Evolutionary conservation across 495 filamentous ascomycete genomes (phyloP).

Genomic region (Durotheca rogersii): DNA sequence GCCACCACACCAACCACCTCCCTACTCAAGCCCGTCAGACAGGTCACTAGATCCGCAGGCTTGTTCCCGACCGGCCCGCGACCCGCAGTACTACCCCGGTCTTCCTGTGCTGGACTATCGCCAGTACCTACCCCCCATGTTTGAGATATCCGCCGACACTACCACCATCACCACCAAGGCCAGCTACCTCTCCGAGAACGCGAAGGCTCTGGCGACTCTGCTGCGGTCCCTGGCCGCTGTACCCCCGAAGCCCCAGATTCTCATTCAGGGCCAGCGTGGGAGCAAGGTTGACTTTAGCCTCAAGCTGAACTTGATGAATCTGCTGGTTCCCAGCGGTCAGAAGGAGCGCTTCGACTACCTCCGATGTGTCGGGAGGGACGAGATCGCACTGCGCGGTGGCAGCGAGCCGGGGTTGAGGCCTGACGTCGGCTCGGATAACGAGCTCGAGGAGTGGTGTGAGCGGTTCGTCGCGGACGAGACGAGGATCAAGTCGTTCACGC

Average conservation of each 20-base stretch:
- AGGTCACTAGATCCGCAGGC: conserved; percentile 24
- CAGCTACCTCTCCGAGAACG: conserved; percentile 43
- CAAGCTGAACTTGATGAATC: conserved; percentile 54
- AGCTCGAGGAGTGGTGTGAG: conserved; percentile 51
- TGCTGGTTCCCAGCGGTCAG: conserved; percentile 47
- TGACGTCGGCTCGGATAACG: conserved; percentile 36
- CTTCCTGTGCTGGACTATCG: conserved; percentile 53
- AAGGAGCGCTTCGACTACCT: conserved; percentile 52
- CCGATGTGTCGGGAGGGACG: conserved; percentile 49
- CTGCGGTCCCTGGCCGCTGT: conserved; percentile 49
- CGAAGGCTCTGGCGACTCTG: conserved; percentile 43
- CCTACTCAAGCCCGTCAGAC: conserved; percentile 47
- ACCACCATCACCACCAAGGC: conserved; percentile 47
- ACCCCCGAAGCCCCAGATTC: conserved; percentile 54
- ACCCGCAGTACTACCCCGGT: conserved; percentile 42
- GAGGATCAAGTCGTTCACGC: conserved; percentile 49
- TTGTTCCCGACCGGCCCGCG: conserved; percentile 23
- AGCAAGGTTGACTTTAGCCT: conserved; percentile 49
- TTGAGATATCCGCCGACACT: conserved; percentile 49
- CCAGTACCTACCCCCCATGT: conserved; percentile 50
- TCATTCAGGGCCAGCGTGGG: conserved; percentile 44
- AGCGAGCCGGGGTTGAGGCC: conserved; percentile 42
- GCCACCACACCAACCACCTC: conserved; percentile 38
- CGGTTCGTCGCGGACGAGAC: conserved; percentile 49
- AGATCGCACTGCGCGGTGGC: conserved; percentile 51